phyloP scores from a whole-genome alignment of 371 early-diverging fungal genomes.

The Mycotypha africana region DNA sequence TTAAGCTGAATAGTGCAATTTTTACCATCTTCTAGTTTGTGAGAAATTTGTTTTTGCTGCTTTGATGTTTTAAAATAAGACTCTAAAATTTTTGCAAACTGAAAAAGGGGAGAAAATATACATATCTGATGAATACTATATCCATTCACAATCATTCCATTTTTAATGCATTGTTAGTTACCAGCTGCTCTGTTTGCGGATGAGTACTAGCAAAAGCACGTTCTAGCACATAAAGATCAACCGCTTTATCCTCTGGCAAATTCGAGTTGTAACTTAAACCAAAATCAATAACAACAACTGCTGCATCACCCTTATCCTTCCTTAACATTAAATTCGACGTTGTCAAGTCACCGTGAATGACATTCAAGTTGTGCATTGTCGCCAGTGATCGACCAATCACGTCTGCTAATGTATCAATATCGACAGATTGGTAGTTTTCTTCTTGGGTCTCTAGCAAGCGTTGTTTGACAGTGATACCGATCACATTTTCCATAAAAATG shows the following conservation, averaged over 20 bases:
- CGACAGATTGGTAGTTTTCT: constrained; percentile 27
- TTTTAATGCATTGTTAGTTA: constrained; percentile 24
- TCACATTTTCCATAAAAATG: constrained; percentile 85
- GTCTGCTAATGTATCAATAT: constrained; percentile 37
- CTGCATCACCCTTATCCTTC: constrained; percentile 32
- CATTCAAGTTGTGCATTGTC: constrained; percentile 78
- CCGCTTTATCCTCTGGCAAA: constrained; percentile 97
- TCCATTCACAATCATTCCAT: background rate
- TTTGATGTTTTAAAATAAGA: constrained; percentile 54
- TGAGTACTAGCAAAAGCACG: constrained; percentile 91
- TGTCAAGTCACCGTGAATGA: constrained; percentile 98
- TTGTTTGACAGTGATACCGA: constrained; percentile 72
- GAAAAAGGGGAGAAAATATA: too few relatives aligned
- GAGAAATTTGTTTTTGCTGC: constrained; percentile 53
- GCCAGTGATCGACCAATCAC: constrained; percentile 71
- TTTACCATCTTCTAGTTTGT: constrained; percentile 83
- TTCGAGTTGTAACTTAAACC: constrained; percentile 87
- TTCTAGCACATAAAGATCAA: constrained; percentile 98
- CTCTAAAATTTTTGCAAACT: constrained; percentile 74
- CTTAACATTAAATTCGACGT: constrained; percentile 93
- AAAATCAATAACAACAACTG: constrained; percentile 94
- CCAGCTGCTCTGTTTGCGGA: constrained; percentile 70
- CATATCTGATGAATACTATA: background rate
- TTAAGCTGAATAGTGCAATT: background rate
- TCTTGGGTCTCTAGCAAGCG: constrained; percentile 43